Conservation (phyloP, 495 filamentous ascomycete species). For the Trichoderma asperelloides region DNA sequence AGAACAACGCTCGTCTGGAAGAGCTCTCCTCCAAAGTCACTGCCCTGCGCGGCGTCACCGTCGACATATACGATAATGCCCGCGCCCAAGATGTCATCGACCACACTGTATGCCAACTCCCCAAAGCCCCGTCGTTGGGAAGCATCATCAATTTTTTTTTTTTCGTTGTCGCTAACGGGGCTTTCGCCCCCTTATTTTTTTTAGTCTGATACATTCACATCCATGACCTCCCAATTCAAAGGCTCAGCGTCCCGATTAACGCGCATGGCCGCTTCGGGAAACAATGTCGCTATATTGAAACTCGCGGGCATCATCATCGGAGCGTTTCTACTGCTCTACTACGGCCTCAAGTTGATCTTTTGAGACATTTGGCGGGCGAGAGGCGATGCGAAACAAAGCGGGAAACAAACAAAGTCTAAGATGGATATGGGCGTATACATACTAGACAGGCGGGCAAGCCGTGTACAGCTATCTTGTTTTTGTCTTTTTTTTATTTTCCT, state of each 20-base stretch:
- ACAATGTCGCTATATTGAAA: conserved; percentile 84
- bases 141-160: background rate
- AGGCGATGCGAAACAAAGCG: background rate
- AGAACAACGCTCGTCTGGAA: conserved; percentile 92
- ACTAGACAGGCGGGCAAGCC: background rate
- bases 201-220: conserved; percentile 49
- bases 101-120: conserved; percentile 53
- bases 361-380: conserved; percentile 21
- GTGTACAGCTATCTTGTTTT: background rate
- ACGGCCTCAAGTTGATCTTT: conserved; percentile 59
- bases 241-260: conserved; percentile 78
- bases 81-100: conserved; percentile 80
- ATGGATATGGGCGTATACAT: background rate
- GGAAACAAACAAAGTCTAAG: background rate
- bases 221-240: conserved; percentile 58
- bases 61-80: conserved; percentile 95
- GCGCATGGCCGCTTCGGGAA: conserved; percentile 85
- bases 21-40: conserved; percentile 85
- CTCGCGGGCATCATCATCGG: conserved; percentile 75
- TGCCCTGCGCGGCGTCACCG: conserved; percentile 88
- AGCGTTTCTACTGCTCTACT: conserved; percentile 65
- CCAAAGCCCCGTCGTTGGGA: background rate
- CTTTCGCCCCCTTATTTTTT: background rate
- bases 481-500: background rate
- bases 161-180: background rate